Base-by-base conservation (phyloP, 163 green algal species). In the Dunaliella salina region DNA sequence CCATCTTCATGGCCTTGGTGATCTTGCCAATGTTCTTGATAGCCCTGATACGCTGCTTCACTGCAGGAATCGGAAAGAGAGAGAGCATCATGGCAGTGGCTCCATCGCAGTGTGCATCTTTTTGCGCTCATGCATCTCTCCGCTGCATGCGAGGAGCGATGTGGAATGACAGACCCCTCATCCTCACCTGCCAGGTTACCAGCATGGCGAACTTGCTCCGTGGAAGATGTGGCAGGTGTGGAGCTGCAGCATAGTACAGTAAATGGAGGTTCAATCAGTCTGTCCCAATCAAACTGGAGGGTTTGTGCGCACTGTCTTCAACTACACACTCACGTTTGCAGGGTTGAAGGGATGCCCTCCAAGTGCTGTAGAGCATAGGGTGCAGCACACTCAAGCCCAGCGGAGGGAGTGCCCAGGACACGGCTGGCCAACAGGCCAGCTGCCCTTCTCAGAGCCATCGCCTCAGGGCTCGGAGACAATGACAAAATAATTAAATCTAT, bases 1-100 rank as follows among this genome's bases (percentile, higher is more conserved):
- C 97, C 96, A 99, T 98, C 91, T 99, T 99, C 97, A 99, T 99
- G 88, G 97, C 97, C 87, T 97, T 98, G 26, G 97, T 99, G 92
- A 99, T 99, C 91, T 99, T 99, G 85, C 97, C 92, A 63, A 99
- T 99, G 92, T 98, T 99, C 85, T 94, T 94, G 75, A 99, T 98
- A 22, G 96, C 98, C 85, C 96, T 94, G 94, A 99, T 99, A 35
- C 97, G 92, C 91, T 97, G 94, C 91, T 98, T 98, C 45, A 99
- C 97, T 97, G 94, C 87, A 29, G 63, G 46, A 11, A 45, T 29
- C 40, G 34, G 20, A 34, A 35, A 30, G 30, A 84, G 81, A 33
- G 24, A 83, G 81, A n/a, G 25, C 34, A 22, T 1, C 34, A 57
- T 59, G 20, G 30, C 20, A 63, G 3, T 50, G 40, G 40, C 40